These are phyloP conservation scores for Aureobasidium namibiae DNA, from an alignment of 2,329 filamentous ascomycete species.

Conservation along the genomic window DNA sequence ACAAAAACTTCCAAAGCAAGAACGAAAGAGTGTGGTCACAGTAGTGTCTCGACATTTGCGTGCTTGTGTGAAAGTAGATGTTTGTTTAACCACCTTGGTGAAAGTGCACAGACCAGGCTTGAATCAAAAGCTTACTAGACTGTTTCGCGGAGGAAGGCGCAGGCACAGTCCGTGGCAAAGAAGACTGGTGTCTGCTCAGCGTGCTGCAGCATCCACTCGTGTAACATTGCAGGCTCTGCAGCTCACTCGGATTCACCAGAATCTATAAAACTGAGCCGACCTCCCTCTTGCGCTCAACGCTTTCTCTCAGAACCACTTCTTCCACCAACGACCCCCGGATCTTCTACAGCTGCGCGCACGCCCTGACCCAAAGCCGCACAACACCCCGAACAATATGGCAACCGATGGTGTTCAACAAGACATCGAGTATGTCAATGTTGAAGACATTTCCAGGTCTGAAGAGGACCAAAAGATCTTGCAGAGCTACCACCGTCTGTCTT, in stretches of 20 bases:
- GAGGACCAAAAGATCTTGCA: background rate
- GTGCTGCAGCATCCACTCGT: conserved; percentile 6
- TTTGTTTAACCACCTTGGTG: background rate
- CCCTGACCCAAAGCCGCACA: background rate
- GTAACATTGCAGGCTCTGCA: conserved; percentile 7
- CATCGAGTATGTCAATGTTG: conserved; percentile 9
- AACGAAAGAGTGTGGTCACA: no score
- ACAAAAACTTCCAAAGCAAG: no score
- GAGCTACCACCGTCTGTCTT: conserved; percentile 33
- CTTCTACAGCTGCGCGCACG: background rate
- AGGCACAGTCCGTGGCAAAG: background rate
- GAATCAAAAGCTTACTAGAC: background rate
- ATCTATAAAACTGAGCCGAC: background rate
- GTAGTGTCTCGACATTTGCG: no score
- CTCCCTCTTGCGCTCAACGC: background rate
- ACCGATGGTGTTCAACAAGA: conserved; percentile 4
- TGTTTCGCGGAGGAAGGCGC: background rate
- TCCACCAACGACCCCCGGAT: background rate
- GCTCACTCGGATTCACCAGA: background rate
- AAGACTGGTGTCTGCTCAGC: background rate
- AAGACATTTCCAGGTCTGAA: background rate
- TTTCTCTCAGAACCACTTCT: background rate
- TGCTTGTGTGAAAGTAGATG: background rate
- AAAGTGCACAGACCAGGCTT: background rate
- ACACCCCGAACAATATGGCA: background rate